phyloP scores from a whole-genome alignment of 345 rosid genomes.

The Cardiospermum halicacabum region DNA sequence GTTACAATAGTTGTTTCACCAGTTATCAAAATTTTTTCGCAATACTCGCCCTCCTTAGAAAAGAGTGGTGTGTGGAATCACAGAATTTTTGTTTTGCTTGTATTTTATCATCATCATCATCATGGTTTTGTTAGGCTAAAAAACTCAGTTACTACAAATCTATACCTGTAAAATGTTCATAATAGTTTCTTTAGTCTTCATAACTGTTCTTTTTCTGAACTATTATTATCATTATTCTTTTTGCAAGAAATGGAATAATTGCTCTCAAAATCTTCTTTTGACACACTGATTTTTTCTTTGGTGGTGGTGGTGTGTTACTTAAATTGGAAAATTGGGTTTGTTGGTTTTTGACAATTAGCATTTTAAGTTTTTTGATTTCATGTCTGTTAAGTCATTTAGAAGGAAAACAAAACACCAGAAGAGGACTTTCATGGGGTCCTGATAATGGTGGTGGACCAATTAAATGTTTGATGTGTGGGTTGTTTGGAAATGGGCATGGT shows the following conservation, averaged over 20 bases:
- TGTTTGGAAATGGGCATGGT: no score
- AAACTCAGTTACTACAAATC: not conserved
- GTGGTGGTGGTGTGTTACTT: no score
- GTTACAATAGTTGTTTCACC: constrained; percentile 3
- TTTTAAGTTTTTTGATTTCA: no score
- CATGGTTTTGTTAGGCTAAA: constrained; percentile 8
- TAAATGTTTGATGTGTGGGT: no score
- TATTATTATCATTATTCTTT: not conserved
- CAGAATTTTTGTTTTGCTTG: no score
- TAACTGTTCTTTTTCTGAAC: not conserved
- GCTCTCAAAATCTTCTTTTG: not conserved
- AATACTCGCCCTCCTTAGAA: not conserved
- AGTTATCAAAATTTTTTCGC: not conserved
- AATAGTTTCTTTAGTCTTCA: not conserved
- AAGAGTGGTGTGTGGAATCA: constrained; percentile 3
- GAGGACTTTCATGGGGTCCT: no score
- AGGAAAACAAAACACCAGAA: no score
- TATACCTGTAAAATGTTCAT: not conserved
- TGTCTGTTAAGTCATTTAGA: no score
- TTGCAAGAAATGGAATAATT: not conserved
- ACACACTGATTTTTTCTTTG: no score
- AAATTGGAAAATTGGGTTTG: no score
- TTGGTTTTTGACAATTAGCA: no score
- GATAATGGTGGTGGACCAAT: no score
- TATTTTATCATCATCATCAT: not conserved